phyloP scores from a whole-genome alignment of 345 rosid species.

The Eucalyptus pauciflora region DNA sequence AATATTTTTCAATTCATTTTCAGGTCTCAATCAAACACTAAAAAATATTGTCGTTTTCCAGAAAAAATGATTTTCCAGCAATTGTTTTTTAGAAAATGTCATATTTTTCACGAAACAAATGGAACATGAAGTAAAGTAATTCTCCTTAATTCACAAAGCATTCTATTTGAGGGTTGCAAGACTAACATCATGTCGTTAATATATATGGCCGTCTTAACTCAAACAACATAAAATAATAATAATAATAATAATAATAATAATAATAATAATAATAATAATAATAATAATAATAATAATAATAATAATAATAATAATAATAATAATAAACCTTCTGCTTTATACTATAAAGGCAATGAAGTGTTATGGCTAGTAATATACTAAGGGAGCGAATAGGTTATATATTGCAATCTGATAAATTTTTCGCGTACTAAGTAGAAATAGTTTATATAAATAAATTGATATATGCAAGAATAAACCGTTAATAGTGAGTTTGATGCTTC shows the following conservation, averaged over 20 bases:
- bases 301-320: no score
- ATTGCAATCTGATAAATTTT: background rate
- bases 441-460: no score
- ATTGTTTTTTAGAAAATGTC: no score
- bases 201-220: background rate
- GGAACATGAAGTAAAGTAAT: background rate
- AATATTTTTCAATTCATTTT: no score
- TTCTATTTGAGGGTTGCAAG: background rate
- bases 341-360: background rate
- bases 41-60: no score
- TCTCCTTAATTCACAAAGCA: background rate
- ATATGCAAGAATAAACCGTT: background rate
- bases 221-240: background rate
- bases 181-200: background rate
- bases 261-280: background rate
- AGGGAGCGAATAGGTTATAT: background rate
- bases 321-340: background rate
- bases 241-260: no score
- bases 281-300: background rate
- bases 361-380: background rate
- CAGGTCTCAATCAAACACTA: no score
- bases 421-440: background rate
- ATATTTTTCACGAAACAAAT: no score
- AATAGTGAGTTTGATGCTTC: background rate
- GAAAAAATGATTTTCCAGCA: no score